These are phyloP conservation scores for Yarrowia galli DNA, from an alignment of 1,139 yeast species.

Conservation along the genomic window DNA sequence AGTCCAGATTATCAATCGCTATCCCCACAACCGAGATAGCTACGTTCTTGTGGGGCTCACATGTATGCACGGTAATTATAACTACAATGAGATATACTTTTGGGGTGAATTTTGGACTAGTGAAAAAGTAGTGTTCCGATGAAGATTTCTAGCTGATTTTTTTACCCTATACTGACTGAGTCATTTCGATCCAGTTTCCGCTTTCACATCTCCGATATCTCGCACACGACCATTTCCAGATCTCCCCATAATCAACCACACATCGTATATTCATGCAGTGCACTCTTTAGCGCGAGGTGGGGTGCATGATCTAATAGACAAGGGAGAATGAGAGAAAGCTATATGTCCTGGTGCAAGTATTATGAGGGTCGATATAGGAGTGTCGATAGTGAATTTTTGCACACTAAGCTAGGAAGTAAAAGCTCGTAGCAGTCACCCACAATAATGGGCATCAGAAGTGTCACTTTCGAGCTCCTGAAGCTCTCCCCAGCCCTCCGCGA, in stretches of 20 bases:
- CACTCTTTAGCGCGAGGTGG: slow-evolving; percentile 23
- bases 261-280: slow-evolving; percentile 5
- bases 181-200: not conserved
- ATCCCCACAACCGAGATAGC: not conserved
- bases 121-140: not conserved
- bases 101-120: not conserved
- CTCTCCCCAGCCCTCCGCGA: too few relatives aligned
- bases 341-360: not conserved
- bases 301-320: slow-evolving; percentile 11
- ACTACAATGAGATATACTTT: slow-evolving; percentile 9
- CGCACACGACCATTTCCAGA: not conserved
- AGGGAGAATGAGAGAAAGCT: not conserved
- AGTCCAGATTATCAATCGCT: not conserved
- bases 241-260: not conserved
- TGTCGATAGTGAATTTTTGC: not conserved
- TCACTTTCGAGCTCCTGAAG: too few relatives aligned
- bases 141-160: not conserved
- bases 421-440: too few relatives aligned
- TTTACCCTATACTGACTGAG: not conserved
- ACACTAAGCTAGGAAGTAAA: too few relatives aligned
- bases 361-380: not conserved
- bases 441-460: too few relatives aligned
- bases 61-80: slow-evolving; percentile 22
- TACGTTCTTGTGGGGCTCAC: not conserved
- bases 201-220: too few relatives aligned